phyloP scores from a whole-genome alignment of 1,284 basidiomycete species.

The Afroboletus lepidellus region DNA sequence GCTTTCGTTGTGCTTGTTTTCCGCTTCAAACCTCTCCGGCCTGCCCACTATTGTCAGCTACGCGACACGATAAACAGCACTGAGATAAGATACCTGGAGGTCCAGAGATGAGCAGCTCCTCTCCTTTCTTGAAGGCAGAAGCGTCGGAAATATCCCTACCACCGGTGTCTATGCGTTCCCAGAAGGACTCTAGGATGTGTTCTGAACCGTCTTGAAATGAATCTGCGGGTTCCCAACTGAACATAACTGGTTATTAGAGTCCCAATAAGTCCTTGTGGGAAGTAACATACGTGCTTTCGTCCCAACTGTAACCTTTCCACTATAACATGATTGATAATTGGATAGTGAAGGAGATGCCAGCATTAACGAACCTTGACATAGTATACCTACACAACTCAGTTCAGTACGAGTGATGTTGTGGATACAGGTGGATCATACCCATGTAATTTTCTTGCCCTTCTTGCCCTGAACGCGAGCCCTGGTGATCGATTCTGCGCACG shows the following conservation, averaged over 20 bases:
- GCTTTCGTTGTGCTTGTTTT: constrained; percentile 14
- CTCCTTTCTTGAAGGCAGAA: constrained; percentile 50
- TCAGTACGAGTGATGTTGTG: constrained; percentile 19
- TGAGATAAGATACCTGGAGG: constrained; percentile 49
- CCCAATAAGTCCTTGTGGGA: neutral
- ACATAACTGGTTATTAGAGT: constrained; percentile 7
- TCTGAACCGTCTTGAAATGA: constrained; percentile 59
- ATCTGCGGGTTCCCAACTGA: constrained; percentile 67
- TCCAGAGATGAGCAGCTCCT: constrained; percentile 53
- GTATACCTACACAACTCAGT: constrained; percentile 47
- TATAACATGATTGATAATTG: constrained; percentile 28
- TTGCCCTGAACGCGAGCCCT: constrained; percentile 47
- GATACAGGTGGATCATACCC: constrained; percentile 37
- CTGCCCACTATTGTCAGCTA: constrained; percentile 15
- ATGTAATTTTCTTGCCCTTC: constrained; percentile 43
- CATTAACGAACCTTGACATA: constrained; percentile 53
- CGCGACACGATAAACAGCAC: neutral
- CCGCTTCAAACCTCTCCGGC: constrained; percentile 23
- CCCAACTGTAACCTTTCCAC: constrained; percentile 67
- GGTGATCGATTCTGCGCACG: constrained; percentile 48
- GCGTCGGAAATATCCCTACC: constrained; percentile 52
- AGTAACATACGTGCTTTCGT: constrained; percentile 65
- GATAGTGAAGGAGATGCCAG: neutral
- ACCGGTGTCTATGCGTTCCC: constrained; percentile 50
- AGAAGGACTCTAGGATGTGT: constrained; percentile 57